phyloP scores from a whole-genome alignment of 108 stramenopile species.

The Cyclotella distinguenda region DNA sequence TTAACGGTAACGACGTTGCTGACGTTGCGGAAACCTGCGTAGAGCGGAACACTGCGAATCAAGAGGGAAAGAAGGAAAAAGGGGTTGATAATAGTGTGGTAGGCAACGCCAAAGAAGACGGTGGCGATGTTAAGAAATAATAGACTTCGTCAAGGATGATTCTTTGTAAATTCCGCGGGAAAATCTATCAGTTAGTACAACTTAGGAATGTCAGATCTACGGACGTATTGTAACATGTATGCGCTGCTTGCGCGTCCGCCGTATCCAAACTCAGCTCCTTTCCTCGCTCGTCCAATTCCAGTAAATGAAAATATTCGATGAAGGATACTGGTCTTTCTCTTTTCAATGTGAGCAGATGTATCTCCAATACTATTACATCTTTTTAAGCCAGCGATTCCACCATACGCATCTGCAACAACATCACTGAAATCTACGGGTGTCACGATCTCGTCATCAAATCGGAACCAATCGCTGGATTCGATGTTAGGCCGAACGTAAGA shows the following conservation, averaged over 20 bases:
- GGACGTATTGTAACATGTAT: conserved; percentile 82
- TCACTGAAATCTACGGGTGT: conserved; percentile 58
- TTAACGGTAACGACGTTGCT: too few species aligned
- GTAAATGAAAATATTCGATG: conserved; percentile 10
- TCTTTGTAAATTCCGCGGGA: too few species aligned
- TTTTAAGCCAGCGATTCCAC: conserved; percentile 32
- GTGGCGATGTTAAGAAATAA: too few species aligned
- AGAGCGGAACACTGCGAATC: too few species aligned
- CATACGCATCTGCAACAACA: conserved; percentile 65
- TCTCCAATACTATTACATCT: conserved; percentile 14
- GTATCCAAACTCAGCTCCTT: conserved; percentile 54
- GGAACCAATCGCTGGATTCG: conserved; percentile 61
- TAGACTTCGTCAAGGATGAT: too few species aligned
- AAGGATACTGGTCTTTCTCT: neutral
- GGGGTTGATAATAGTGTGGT: too few species aligned
- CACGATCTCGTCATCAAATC: conserved; percentile 81
- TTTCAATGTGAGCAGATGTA: too few species aligned
- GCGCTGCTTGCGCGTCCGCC: conserved; percentile 75
- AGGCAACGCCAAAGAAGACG: too few species aligned
- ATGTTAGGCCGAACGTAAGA: conserved; percentile 81
- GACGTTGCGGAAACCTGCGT: too few species aligned
- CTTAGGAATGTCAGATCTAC: conserved; percentile 54
- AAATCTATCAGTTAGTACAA: conserved; percentile 41
- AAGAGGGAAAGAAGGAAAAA: too few species aligned
- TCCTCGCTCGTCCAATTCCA: conserved; percentile 21